Conservation (phyloP, 2,329 filamentous ascomycete species). For the Penicillium brevicompactum region DNA sequence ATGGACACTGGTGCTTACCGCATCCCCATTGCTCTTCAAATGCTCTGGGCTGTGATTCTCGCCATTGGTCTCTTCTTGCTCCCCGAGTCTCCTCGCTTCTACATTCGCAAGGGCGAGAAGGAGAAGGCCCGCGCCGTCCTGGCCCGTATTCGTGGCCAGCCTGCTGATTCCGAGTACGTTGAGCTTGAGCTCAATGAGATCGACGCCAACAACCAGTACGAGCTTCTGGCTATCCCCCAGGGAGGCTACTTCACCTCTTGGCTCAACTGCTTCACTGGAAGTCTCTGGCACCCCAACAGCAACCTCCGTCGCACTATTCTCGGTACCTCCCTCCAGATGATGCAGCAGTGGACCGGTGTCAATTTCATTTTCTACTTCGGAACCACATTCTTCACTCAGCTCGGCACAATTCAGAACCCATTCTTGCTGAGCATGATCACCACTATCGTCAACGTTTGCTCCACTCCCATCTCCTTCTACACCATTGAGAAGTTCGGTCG, state of each 20-base stretch:
- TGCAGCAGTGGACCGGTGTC: conserved; percentile 81
- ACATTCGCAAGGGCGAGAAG: conserved; percentile 74
- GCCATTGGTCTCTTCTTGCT: conserved; percentile 71
- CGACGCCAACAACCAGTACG: conserved; percentile 85
- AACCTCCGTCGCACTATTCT: conserved; percentile 69
- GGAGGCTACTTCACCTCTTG: conserved; percentile 69
- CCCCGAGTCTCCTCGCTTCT: conserved; percentile 84
- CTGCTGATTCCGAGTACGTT: conserved; percentile 71
- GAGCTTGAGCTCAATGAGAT: conserved; percentile 81
- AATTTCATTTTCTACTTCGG: conserved; percentile 94
- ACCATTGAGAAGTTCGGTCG: conserved; percentile 81
- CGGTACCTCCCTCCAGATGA: conserved; percentile 75
- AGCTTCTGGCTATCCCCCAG: conserved; percentile 67
- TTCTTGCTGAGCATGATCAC: conserved; percentile 86
- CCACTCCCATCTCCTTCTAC: conserved; percentile 85
- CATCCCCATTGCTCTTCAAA: conserved; percentile 79
- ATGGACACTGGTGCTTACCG: conserved; percentile 70
- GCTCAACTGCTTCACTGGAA: conserved; percentile 65
- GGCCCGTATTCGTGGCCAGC: conserved; percentile 72
- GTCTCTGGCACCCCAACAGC: conserved; percentile 55
- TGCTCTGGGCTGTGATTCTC: conserved; percentile 77
- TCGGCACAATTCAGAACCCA: conserved; percentile 72
- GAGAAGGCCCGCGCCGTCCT: conserved; percentile 66
- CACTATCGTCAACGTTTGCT: conserved; percentile 83
- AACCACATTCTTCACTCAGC: conserved; percentile 79